Conservation (phyloP, 2,329 filamentous ascomycete species). For the Ophiostoma triangulosporum region DNA sequence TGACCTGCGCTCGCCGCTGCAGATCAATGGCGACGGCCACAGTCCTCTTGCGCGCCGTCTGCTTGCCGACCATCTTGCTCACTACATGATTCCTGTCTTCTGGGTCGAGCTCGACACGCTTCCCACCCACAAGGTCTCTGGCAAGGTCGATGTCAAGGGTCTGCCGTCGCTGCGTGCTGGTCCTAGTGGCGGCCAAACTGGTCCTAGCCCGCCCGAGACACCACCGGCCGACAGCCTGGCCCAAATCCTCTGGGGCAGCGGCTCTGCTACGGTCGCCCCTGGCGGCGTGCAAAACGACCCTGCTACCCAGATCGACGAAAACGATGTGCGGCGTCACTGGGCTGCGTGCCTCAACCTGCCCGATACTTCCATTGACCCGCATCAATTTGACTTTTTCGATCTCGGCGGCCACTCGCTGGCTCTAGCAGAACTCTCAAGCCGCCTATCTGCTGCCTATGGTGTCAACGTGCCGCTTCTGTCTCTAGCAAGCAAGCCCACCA, state of each 20-base stretch:
- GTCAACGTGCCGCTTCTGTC: constrained; percentile 59
- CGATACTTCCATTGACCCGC: constrained; percentile 42
- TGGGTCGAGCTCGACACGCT: constrained; percentile 62
- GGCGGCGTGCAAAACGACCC: constrained; percentile 21
- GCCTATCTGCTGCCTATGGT: constrained; percentile 54
- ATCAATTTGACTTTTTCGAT: constrained; percentile 68
- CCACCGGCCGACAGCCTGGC: constrained; percentile 20
- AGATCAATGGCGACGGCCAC: constrained; percentile 57
- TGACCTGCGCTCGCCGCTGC: constrained; percentile 29
- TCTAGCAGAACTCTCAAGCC: constrained; percentile 63
- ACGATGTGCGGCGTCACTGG: constrained; percentile 60
- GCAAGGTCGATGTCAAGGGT: constrained; percentile 61
- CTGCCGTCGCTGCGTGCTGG: constrained; percentile 52
- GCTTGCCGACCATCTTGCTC: constrained; percentile 53
- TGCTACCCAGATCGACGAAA: constrained; percentile 50
- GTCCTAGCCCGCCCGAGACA: constrained; percentile 25
- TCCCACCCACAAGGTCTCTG: constrained; percentile 65
- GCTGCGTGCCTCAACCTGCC: constrained; percentile 56
- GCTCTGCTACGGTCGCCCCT: background rate
- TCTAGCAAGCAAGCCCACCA: constrained; percentile 56
- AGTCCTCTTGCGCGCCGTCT: constrained; percentile 54
- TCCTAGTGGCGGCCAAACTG: background rate
- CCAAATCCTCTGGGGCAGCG: constrained; percentile 18
- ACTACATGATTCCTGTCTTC: constrained; percentile 70
- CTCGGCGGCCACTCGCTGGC: constrained; percentile 66